Evolutionary conservation across 306 rosid genomes (phyloP), one percentile per base, ranked within the genome.

Genomic region (Adenanthera pavonina): DNA sequence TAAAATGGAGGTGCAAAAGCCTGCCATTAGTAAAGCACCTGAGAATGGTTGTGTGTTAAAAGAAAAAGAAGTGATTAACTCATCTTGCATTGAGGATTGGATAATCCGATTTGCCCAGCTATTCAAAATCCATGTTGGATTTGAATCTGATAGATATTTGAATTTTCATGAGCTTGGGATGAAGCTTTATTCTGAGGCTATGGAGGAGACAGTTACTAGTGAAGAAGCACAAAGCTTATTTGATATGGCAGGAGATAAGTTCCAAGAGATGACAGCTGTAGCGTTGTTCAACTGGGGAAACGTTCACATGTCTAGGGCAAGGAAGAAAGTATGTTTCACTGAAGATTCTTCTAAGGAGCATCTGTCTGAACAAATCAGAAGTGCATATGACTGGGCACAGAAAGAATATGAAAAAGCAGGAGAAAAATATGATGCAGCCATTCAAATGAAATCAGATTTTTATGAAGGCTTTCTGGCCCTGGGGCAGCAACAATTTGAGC

Each of bases 71-170:
- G 77, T 77, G 43, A 82, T 77, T 85, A 75, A 59, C 49, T 46
- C 88, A 75, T 87, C 89, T 65, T 91, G 91, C 86, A 78, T 89
- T 78, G 93, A 88, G 81, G 96, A 91, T 68, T 91, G 96, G 96
- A 80, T 88, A 75, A 64, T 91, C 68, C 77, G 54, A 40, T 91
- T 91, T 82, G 88, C 93, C 72, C 91, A 85, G 79, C 78, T 91
- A 70, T 91, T 91, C 83, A 85, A 83, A 85, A 86, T 80, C 83
- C 86, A 88, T 33, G 92, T 85, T 13, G 91, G 96, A 49, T 82
- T 88, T 80, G 96, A 88, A 86, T 88, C 90, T 77, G 88, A 87
- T 19, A 75, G 87, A 30, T 86, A 85, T 83, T 85, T 91, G 88
- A 84, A 91, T 88, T 87, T 89, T 82, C 91, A 89, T 57, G 90